Percentiles rank a stretch among this genome's conserved stretches.
Evolutionary conservation across 2,329 filamentous ascomycete genomes (phyloP).

Genomic region (Raffaelea ambrosiae): DNA sequence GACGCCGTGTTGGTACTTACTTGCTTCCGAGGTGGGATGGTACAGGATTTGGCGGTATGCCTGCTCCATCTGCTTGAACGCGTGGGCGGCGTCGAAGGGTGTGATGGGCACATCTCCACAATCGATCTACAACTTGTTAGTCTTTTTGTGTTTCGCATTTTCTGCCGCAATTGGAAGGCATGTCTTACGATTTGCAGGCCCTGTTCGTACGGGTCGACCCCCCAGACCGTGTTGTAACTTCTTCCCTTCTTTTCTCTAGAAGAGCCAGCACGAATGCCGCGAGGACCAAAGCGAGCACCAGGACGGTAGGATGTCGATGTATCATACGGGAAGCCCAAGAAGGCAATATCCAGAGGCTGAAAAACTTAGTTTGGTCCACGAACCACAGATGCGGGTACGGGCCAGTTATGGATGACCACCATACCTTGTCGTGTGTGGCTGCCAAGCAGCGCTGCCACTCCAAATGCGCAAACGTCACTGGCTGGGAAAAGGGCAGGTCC

Average conservation of each 20-base stretch:
- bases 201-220: conserved; percentile 11
- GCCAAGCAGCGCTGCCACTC: conserved; percentile 11
- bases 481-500: conserved; percentile 10
- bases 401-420: background rate
- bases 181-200: conserved; percentile 4
- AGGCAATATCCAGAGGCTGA: conserved; percentile 10
- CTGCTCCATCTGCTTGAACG: conserved; percentile 16
- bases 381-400: too few relatives aligned
- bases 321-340: conserved; percentile 13
- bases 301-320: conserved; percentile 13
- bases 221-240: conserved; percentile 11
- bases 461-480: conserved; percentile 11
- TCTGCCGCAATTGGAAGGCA: too few relatives aligned
- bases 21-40: conserved; percentile 6
- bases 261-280: conserved; percentile 11
- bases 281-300: conserved; percentile 13
- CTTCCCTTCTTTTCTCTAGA: conserved; percentile 11
- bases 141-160: too few relatives aligned
- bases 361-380: too few relatives aligned
- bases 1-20: background rate
- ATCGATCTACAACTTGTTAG: conserved; percentile 12
- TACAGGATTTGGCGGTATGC: conserved; percentile 9
- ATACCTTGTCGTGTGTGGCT: conserved; percentile 1
- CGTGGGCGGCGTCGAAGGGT: conserved; percentile 14
- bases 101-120: conserved; percentile 16